Evolutionary conservation across 2,329 filamentous ascomycete species (phyloP).

Genomic region (Penicillium sumatraense): DNA sequence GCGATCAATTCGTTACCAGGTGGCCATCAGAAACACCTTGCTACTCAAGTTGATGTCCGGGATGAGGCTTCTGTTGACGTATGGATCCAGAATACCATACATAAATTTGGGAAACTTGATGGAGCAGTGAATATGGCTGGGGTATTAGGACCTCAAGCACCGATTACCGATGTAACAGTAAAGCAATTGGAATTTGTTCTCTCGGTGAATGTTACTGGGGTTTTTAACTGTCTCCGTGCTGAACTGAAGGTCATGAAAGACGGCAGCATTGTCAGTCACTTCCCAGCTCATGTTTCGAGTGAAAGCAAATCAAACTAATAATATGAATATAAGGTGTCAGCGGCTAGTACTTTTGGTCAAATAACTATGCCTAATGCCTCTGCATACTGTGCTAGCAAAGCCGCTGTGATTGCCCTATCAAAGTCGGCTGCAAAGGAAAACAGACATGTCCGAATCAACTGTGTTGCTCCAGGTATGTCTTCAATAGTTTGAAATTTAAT

Average conservation of each 20-base stretch:
- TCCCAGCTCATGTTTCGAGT: background rate
- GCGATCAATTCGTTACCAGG: constrained; percentile 30
- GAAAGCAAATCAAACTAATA: background rate
- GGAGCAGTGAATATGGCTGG: background rate
- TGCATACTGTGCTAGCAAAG: background rate
- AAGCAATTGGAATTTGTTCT: background rate
- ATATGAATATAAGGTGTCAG: background rate
- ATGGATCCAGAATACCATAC: background rate
- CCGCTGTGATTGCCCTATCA: background rate
- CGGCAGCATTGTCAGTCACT: background rate
- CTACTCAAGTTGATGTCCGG: constrained; percentile 33
- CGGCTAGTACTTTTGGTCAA: background rate
- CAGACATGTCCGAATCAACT: background rate
- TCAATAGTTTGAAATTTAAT: background rate
- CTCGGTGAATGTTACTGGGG: background rate
- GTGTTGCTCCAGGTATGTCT: background rate
- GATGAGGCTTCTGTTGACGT: background rate
- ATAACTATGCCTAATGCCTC: background rate
- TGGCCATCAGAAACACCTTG: constrained; percentile 14
- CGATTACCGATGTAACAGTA: background rate
- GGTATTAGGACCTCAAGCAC: background rate
- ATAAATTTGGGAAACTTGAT: background rate
- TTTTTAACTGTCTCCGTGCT: background rate
- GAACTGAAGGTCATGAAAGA: background rate
- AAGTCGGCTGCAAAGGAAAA: background rate